Percentiles rank a stretch among this genome's conserved stretches.
phyloP scores from a whole-genome alignment of 331 rosid species.

The Dryas integrifolia region DNA sequence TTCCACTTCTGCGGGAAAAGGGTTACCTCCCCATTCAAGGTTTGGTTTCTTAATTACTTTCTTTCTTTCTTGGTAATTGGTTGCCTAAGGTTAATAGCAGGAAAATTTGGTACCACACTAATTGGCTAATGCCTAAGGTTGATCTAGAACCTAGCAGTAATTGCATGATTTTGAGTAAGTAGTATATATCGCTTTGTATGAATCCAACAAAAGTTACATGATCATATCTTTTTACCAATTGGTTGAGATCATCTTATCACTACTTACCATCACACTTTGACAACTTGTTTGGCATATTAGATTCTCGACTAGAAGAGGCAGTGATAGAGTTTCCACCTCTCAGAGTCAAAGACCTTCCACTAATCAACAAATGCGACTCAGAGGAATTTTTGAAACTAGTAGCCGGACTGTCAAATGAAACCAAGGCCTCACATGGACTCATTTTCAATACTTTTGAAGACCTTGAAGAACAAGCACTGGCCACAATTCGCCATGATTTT shows the following conservation, averaged over 20 bases:
- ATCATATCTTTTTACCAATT: neutral
- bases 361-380: slow-evolving; percentile 16
- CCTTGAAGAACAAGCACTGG: slow-evolving; percentile 32
- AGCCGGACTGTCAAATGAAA: slow-evolving; percentile 17
- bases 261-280: neutral
- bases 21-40: slow-evolving; percentile 41
- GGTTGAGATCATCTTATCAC: neutral
- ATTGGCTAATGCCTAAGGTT: neutral
- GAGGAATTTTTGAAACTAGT: slow-evolving; percentile 24
- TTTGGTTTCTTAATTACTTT: neutral
- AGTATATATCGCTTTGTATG: neutral
- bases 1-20: slow-evolving; percentile 25
- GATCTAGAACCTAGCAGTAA: neutral
- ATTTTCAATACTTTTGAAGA: slow-evolving; percentile 44
- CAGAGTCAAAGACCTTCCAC: slow-evolving; percentile 48
- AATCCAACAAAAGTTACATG: neutral
- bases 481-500: slow-evolving; percentile 21
- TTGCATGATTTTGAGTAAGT: neutral
- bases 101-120: neutral
- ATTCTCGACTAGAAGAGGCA: slow-evolving; percentile 37
- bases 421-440: slow-evolving; percentile 33
- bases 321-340: slow-evolving; percentile 43
- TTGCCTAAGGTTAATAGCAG: too few relatives aligned
- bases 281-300: slow-evolving; percentile 8
- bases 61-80: too few relatives aligned